phyloP scores from a whole-genome alignment of 2,329 filamentous ascomycete genomes.

The Dothistroma septosporum region DNA sequence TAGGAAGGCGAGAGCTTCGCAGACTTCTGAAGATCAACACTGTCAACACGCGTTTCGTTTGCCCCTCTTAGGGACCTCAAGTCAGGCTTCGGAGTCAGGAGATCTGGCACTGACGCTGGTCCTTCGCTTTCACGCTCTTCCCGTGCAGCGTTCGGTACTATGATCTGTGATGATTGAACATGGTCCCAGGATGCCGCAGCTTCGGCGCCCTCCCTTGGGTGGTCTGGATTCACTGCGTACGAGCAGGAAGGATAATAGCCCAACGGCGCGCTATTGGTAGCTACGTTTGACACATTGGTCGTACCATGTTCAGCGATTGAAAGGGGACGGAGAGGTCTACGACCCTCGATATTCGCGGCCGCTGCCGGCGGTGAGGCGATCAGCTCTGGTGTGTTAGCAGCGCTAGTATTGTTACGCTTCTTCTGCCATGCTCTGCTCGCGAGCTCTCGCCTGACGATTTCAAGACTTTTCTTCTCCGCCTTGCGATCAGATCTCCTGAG shows the following conservation, averaged over 20 bases:
- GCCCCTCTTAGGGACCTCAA: neutral
- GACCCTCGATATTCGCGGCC: neutral
- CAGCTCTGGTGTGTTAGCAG: neutral
- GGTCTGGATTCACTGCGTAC: neutral
- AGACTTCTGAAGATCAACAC: neutral
- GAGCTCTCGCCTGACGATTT: constrained; percentile 7
- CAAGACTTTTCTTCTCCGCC: constrained; percentile 3
- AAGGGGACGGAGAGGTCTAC: neutral
- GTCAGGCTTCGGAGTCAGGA: neutral
- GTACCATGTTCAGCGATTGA: neutral
- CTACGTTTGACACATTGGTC: neutral
- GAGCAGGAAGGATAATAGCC: neutral
- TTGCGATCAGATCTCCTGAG: neutral
- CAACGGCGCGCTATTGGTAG: neutral
- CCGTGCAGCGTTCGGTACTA: neutral
- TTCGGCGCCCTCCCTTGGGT: neutral
- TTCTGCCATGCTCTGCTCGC: neutral
- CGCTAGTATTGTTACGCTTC: neutral
- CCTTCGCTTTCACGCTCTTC: neutral
- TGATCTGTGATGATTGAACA: neutral
- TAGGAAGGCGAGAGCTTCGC: neutral
- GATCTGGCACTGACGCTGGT: neutral
- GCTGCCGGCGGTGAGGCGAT: neutral
- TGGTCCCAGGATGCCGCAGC: neutral
- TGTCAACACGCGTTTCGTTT: neutral